Conservation (phyloP, 805 yeast genomes). For the Suhomyces prunicola region DNA sequence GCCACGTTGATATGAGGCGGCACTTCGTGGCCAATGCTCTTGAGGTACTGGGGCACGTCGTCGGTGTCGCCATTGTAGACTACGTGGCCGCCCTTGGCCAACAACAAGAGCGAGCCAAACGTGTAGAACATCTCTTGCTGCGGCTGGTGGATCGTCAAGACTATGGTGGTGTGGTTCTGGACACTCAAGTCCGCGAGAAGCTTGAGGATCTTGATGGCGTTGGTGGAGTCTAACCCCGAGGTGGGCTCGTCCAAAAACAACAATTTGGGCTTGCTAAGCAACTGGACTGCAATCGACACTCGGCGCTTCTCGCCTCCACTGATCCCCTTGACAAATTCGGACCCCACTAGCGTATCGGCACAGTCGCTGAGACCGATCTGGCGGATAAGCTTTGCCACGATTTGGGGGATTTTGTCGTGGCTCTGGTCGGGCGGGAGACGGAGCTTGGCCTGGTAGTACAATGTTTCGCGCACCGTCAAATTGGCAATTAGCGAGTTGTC, state of each 20-base stretch:
- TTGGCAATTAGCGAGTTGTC: constrained; percentile 69
- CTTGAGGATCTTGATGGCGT: constrained; percentile 64
- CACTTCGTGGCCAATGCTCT: constrained; percentile 47
- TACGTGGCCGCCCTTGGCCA: constrained; percentile 71
- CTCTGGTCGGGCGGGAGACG: constrained; percentile 52
- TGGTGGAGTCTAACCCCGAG: constrained; percentile 80
- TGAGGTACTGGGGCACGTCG: constrained; percentile 48
- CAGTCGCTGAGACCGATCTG: constrained; percentile 70
- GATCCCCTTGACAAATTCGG: constrained; percentile 37
- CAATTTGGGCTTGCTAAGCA: constrained; percentile 68
- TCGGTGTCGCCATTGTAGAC: constrained; percentile 61
- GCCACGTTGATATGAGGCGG: constrained; percentile 68
- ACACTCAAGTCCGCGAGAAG: constrained; percentile 55
- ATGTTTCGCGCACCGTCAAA: constrained; percentile 75
- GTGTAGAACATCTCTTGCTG: constrained; percentile 58
- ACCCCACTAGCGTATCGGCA: constrained; percentile 59
- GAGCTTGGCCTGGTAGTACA: constrained; percentile 66
- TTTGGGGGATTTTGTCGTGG: constrained; percentile 40
- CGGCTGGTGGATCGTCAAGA: constrained; percentile 82
- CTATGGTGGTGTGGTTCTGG: constrained; percentile 62
- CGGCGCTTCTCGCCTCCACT: constrained; percentile 68
- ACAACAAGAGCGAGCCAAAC: constrained; percentile 69
- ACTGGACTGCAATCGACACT: constrained; percentile 76
- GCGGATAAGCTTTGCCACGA: constrained; percentile 58
- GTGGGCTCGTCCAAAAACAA: constrained; percentile 85